Base-by-base conservation (phyloP, 768 basidiomycete genomes). In the Glaciozyma martinii region DNA sequence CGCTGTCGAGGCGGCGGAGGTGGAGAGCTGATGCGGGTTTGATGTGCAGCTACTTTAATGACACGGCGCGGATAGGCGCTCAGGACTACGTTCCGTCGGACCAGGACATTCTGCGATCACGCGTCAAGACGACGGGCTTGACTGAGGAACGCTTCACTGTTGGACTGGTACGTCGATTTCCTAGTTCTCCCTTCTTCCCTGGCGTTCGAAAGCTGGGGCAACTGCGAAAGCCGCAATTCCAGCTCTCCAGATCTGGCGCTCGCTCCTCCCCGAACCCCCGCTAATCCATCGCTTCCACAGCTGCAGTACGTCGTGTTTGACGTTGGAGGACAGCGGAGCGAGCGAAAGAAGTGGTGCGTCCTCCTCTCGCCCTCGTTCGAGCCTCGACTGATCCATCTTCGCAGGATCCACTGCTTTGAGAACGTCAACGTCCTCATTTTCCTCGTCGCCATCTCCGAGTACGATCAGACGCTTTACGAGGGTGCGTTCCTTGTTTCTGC, bases 121-220 rank as follows among this genome's bases (percentile, higher is more conserved):
- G 95, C 71, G 94, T 98, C 49, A 97, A 95, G 80, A 97, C 94
- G 0, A 97, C 95, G 0, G 94, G 95, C 66, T 93, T 99, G 75
- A 94, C 92, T 0, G 94, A 98, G 79, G 95, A 94, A 32, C 89
- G 86, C 49, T 98, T 99, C 82, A 86, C 87, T 77, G 89, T 97
- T 47, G 93, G 92, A 60, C 29, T 32, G 30, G 56, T 44, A 23
- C 27, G 50, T 95, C 61, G 93, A 88, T n/a, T 94, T 94, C n/a
- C 79, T 89, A 86, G 75, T 76, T 94, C 25, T 90, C 90, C 19
- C 55, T 37, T 37, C 55, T 2, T 21, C 21, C 54, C 37, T 10
- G 29, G 55, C 44, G 15, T 13, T 46, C 15, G 44, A 8, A 18
- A 5, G 10, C 6, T 10, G 33, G 10, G 5, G 33, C 33, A 33